Conservation (phyloP, 2,329 filamentous ascomycete genomes). For the Clarireedia monteithiana region DNA sequence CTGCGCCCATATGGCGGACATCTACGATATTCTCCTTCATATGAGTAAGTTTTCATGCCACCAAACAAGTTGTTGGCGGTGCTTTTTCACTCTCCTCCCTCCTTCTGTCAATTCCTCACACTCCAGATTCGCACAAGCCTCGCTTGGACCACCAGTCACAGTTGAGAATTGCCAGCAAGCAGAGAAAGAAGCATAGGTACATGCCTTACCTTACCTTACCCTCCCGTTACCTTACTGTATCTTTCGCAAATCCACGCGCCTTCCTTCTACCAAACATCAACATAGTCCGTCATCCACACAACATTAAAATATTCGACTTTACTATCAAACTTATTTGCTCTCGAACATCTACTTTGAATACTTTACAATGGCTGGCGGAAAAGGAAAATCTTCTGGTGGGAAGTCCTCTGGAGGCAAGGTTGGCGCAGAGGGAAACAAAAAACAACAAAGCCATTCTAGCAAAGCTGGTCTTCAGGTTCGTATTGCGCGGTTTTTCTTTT, state of each 20-base stretch:
- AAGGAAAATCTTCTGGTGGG: conserved; percentile 31
- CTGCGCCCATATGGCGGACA: not conserved
- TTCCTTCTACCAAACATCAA: conserved; percentile 10
- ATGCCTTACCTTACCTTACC: conserved; percentile 6
- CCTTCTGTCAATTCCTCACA: not conserved
- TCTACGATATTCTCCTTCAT: not conserved
- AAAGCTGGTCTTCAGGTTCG: conserved; percentile 32
- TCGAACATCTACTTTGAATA: not conserved
- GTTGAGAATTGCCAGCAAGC: conserved; percentile 5
- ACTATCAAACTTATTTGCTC: conserved; percentile 13
- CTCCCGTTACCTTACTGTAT: conserved; percentile 4
- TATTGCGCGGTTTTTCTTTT: conserved; percentile 13
- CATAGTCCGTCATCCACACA: conserved; percentile 1
- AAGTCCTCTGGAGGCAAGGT: conserved; percentile 32
- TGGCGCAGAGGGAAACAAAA: conserved; percentile 29
- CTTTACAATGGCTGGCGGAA: conserved; percentile 29
- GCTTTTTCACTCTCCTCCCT: conserved; percentile 6
- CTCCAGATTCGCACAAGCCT: conserved; percentile 8
- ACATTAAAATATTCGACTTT: not conserved
- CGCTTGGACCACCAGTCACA: conserved; percentile 9
- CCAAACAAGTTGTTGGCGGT: conserved; percentile 1
- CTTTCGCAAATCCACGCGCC: conserved; percentile 5
- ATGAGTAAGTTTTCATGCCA: not conserved
- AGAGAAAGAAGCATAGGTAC: not conserved
- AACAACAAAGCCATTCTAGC: conserved; percentile 31